Evolutionary conservation across 371 early-diverging fungal genomes (phyloP).

Genomic region (Circinella umbellata): DNA sequence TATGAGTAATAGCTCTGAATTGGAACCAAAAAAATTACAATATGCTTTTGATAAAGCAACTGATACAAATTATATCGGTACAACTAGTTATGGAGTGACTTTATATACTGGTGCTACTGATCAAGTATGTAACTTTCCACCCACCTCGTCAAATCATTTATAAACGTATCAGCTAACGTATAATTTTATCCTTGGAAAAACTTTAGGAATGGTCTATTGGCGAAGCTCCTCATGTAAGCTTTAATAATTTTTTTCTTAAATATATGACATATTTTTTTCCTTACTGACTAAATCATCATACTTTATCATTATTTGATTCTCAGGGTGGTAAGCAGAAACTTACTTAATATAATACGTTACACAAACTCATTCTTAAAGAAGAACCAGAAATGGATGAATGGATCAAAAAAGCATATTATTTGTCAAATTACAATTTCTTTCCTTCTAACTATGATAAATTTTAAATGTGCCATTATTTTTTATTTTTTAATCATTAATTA

Average conservation of each 20-base stretch:
- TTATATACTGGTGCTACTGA: conserved; percentile 22
- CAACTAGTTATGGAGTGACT: conserved; percentile 2
- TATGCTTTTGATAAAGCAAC: conserved; percentile 28
- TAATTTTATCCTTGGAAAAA: neutral
- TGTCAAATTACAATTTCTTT: too few relatives aligned
- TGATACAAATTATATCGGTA: conserved; percentile 20
- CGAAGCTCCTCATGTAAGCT: conserved; percentile 44
- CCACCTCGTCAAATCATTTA: neutral
- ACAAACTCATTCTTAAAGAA: neutral
- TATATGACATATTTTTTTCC: neutral
- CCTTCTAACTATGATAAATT: too few relatives aligned
- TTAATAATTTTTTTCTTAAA: neutral
- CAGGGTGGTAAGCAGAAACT: conserved; percentile 18
- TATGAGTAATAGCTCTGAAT: conserved; percentile 10
- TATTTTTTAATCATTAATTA: neutral
- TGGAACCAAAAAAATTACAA: neutral
- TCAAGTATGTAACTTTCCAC: conserved; percentile 7
- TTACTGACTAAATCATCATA: neutral
- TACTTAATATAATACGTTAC: neutral
- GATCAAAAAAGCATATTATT: too few relatives aligned
- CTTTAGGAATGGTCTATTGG: conserved; percentile 39
- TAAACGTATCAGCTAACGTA: neutral
- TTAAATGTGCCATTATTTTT: neutral
- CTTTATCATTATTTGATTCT: neutral
- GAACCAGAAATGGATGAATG: too few relatives aligned